Base-by-base conservation (phyloP, 2,329 filamentous ascomycete species). In the Aspergillus oerlinghausenensis region DNA sequence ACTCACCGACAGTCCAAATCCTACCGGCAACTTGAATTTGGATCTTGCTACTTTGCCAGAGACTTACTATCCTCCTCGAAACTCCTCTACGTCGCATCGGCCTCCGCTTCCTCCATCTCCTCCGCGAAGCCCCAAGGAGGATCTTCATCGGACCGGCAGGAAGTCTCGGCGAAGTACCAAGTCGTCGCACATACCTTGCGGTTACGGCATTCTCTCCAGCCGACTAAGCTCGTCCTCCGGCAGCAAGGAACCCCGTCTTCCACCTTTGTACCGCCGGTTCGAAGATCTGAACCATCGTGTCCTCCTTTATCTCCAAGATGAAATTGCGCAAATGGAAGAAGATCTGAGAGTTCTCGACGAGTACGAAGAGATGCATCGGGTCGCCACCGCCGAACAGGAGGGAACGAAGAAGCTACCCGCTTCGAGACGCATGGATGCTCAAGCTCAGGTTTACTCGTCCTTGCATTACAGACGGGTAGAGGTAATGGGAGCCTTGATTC, bases 301-400 rank as follows among this genome's bases (percentile, higher is more conserved):
- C 2, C 77, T 97, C 2, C 79, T 96, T 0, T 87, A 94, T 60
- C 79, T 96, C 17, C 92, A 96, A 72, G 91, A 96, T 67, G 90
- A 96, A 70, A 84, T 96, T 19, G 80, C 81, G 29, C 88, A 93
- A 65, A 78, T 96, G 40, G 92, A 96, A 72, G 87, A 91, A 65
- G 85, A 92, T 56, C 80, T 97, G 1, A 82, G 84, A 19, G 78
- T 80, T 0, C 74, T 94, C 1, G 92, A 96, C 55, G 80, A 84
- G 59, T 77, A 78, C 45, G 79, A 84, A 51, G 70, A 71, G 57
- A 72, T 72, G 59, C 70, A 73, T 52, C 69, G 68, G 43, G 58
- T 65, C 50, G 63, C 63, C 35, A 67, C 67, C 52, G 71, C 65
- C 43, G 70, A 67, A 56, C 70, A 67, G 54, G 69, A 68, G 60